phyloP scores from a whole-genome alignment of 2,329 filamentous ascomycete genomes.

The Myriosclerotinia curreyana region DNA sequence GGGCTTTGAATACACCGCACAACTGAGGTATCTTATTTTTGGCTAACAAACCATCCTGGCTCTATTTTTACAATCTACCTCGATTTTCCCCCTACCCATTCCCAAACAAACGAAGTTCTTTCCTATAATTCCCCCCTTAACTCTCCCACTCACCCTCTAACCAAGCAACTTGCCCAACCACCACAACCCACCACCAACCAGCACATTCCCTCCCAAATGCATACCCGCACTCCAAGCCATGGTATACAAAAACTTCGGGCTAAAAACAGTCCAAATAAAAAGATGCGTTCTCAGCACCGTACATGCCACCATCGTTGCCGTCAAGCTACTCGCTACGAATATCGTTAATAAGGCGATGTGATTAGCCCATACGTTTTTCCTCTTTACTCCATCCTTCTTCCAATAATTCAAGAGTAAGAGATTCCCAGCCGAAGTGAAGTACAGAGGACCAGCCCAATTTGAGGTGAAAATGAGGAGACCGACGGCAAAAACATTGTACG shows the following conservation, averaged over 20 bases:
- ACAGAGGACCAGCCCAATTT: constrained; percentile 90
- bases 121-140: neutral
- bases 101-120: neutral
- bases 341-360: constrained; percentile 66
- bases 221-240: constrained; percentile 84
- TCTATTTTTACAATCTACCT: constrained; percentile 1
- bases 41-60: neutral
- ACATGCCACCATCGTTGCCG: constrained; percentile 85
- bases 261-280: constrained; percentile 99
- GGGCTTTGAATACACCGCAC: neutral
- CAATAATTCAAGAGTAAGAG: constrained; percentile 50
- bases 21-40: neutral
- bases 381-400: constrained; percentile 21
- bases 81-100: neutral
- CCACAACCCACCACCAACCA: constrained; percentile 57
- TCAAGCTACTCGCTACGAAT: constrained; percentile 63
- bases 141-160: constrained; percentile 11
- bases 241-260: constrained; percentile 90
- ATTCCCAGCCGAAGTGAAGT: constrained; percentile 71
- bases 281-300: constrained; percentile 80
- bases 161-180: constrained; percentile 47
- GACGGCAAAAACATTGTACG: constrained; percentile 77
- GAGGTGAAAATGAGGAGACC: constrained; percentile 79
- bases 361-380: constrained; percentile 32
- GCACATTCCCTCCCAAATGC: constrained; percentile 71